phyloP scores from a whole-genome alignment of 345 rosid genomes.

The Linum tenue region DNA sequence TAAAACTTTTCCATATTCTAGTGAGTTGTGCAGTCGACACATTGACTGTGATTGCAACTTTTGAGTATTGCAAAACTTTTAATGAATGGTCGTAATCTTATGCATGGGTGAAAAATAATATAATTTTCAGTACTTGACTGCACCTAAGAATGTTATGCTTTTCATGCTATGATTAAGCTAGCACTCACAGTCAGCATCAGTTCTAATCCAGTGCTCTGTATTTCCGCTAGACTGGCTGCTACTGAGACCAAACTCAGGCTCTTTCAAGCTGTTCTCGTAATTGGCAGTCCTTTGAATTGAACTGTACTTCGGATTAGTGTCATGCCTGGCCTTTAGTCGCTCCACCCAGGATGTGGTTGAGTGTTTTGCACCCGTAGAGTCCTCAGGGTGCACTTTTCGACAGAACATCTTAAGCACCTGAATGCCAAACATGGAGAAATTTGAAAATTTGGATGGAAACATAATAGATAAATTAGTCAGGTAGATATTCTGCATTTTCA shows the following conservation, averaged over 20 bases:
- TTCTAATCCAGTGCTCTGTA: constrained; percentile 80
- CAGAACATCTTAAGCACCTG: constrained; percentile 64
- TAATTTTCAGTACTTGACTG: too few species aligned
- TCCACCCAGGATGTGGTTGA: constrained; percentile 7
- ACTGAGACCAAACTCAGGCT: constrained; percentile 24
- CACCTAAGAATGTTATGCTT: too few species aligned
- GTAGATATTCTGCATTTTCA: too few species aligned
- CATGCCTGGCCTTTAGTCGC: constrained; percentile 16
- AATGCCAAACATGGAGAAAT: constrained; percentile 21
- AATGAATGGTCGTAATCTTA: background rate
- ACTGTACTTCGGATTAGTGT: constrained; percentile 17
- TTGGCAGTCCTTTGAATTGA: constrained; percentile 22
- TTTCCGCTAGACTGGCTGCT: constrained; percentile 29
- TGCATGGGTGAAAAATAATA: too few species aligned
- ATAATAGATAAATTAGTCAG: too few species aligned
- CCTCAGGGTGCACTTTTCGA: constrained; percentile 73
- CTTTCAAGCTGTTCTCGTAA: constrained; percentile 29
- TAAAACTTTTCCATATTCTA: too few species aligned
- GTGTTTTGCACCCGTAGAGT: constrained; percentile 25
- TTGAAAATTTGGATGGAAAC: background rate
- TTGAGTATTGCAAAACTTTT: too few species aligned
- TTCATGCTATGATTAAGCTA: background rate
- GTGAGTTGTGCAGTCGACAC: too few species aligned
- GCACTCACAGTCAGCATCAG: constrained; percentile 89
- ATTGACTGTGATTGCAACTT: too few species aligned